These are phyloP conservation scores for Monosporascus sp. DNA, from an alignment of 2,329 filamentous ascomycete species.

Conservation along the genomic window DNA sequence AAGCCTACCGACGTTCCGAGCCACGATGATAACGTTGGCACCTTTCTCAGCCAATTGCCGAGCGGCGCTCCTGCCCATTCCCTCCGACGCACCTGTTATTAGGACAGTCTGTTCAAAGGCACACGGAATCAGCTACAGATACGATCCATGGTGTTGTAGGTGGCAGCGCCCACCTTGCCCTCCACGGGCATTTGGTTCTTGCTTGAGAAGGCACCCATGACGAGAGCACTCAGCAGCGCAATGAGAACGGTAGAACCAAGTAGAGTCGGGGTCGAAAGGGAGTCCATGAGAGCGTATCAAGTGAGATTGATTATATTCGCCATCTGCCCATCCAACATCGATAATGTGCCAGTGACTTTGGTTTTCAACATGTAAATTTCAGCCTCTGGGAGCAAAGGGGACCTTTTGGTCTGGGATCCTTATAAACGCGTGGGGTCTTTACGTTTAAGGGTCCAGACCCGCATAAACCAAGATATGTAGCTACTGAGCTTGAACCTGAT, in stretches of 20 bases:
- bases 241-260: constrained; percentile 25
- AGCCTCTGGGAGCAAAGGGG: too few species aligned
- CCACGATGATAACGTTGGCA: constrained; percentile 80
- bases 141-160: background rate
- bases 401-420: too few species aligned
- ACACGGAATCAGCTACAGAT: constrained; percentile 11
- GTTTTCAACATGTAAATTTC: too few species aligned
- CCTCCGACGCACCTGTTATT: constrained; percentile 87
- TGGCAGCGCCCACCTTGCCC: constrained; percentile 59
- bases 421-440: too few species aligned
- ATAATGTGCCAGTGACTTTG: too few species aligned
- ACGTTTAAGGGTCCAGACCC: too few species aligned
- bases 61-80: constrained; percentile 77
- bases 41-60: constrained; percentile 74
- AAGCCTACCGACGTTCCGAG: constrained; percentile 72
- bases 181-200: constrained; percentile 80
- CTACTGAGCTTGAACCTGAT: background rate
- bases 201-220: constrained; percentile 64
- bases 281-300: constrained; percentile 9
- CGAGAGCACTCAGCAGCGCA: constrained; percentile 30
- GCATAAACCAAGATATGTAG: background rate
- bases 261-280: constrained; percentile 9
- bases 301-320: too few species aligned
- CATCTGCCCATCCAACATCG: too few species aligned
- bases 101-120: constrained; percentile 64